Evolutionary conservation across 148 eudicot genomes (phyloP).

Genomic region (Silene latifolia): DNA sequence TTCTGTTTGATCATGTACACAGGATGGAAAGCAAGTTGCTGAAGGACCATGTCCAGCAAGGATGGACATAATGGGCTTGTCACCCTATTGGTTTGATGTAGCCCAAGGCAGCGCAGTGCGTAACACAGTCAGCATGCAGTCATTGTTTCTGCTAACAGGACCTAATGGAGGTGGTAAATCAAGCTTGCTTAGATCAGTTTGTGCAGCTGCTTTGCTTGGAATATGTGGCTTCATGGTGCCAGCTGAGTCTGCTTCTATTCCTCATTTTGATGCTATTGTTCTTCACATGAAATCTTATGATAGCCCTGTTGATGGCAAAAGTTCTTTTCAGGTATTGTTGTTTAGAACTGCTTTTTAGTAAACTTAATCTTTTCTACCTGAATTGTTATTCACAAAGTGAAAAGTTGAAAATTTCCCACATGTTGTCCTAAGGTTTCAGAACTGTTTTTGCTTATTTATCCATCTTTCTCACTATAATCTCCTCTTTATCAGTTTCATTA

Average conservation of each 20-base stretch:
- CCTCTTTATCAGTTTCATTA: too few species aligned
- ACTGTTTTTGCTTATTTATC: not conserved
- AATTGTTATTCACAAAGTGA: not conserved
- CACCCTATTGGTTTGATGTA: slow-evolving; percentile 91
- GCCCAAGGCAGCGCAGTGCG: slow-evolving; percentile 79
- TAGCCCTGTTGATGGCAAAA: slow-evolving; percentile 97
- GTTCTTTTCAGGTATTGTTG: slow-evolving; percentile 82
- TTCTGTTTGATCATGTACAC: slow-evolving; percentile 23
- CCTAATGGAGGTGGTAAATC: slow-evolving; percentile 99
- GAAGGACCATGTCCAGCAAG: slow-evolving; percentile 26
- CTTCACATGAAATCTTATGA: slow-evolving; percentile 98
- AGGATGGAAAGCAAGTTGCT: slow-evolving; percentile 37
- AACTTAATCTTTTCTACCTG: not conserved
- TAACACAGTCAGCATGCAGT: slow-evolving; percentile 74
- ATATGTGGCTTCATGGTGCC: slow-evolving; percentile 98
- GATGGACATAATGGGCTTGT: slow-evolving; percentile 76
- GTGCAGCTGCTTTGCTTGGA: slow-evolving; percentile 94
- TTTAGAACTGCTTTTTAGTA: not conserved
- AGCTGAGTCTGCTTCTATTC: slow-evolving; percentile 82
- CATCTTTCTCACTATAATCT: too few species aligned
- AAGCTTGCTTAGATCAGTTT: slow-evolving; percentile 82
- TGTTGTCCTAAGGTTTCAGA: not conserved
- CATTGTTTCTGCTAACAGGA: slow-evolving; percentile 87
- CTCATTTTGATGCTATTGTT: slow-evolving; percentile 87
- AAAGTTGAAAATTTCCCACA: not conserved